Percentiles rank a stretch among this genome's conserved stretches.
Conservation (phyloP, 441 rosid species). For the Adansonia grandidieri region DNA sequence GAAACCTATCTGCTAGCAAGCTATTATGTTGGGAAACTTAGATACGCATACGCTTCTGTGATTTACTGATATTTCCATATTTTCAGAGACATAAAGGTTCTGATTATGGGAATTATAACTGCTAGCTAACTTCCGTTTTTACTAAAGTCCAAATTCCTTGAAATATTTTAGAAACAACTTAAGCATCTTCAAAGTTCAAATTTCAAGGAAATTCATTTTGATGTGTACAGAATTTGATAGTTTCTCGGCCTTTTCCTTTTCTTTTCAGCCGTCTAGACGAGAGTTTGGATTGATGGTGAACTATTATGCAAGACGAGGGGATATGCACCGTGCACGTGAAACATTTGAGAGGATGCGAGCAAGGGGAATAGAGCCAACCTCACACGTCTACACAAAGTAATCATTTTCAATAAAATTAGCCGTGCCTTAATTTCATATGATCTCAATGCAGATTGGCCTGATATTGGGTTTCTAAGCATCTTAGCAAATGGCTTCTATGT, state of each 20-base stretch:
- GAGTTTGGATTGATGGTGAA: slow-evolving; percentile 95
- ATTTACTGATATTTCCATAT: neutral
- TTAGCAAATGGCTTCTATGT: neutral
- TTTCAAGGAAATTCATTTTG: neutral
- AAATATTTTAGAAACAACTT: neutral
- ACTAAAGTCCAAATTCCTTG: neutral
- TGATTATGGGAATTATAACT: neutral
- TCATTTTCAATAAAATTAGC: slow-evolving; percentile 25
- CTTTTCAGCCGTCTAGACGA: slow-evolving; percentile 86
- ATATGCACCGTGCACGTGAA: slow-evolving; percentile 91
- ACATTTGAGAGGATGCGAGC: slow-evolving; percentile 93
- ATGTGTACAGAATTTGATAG: neutral
- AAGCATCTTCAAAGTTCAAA: neutral
- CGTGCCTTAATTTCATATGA: slow-evolving; percentile 12
- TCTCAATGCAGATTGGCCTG: slow-evolving; percentile 9
- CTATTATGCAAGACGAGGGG: slow-evolving; percentile 94
- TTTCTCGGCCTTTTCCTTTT: slow-evolving; percentile 19
- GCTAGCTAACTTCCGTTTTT: neutral
- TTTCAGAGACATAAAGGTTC: neutral
- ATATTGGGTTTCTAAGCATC: slow-evolving; percentile 18
- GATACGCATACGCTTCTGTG: neutral
- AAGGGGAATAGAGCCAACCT: slow-evolving; percentile 87
- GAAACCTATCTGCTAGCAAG: neutral
- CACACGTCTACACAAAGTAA: slow-evolving; percentile 89
- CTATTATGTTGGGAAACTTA: neutral